Evolutionary conservation across 2,329 filamentous ascomycete genomes (phyloP), one percentile per base, ranked within the genome.

Genomic region (Gremmenia infestans): DNA sequence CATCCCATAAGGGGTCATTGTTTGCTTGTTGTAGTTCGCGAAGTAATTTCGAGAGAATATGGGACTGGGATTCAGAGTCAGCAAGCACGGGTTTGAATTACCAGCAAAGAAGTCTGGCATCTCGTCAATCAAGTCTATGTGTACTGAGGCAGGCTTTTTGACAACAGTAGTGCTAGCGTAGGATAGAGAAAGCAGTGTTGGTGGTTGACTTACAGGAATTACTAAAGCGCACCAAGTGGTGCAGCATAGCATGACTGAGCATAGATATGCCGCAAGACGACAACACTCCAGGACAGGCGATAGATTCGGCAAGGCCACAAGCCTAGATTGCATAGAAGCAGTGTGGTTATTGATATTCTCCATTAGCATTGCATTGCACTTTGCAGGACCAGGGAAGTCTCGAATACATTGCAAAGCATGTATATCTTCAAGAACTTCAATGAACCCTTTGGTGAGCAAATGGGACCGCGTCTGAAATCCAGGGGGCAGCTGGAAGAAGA

Each of bases 321-420:
- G 62, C 35, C 73, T 67, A 0, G 74, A 76, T 39, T 76, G 74
- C 12, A 76, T 72, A 2, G 70, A 76, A 40, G 74, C 74, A 37
- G 67, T 67, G 8, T 76, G 74, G 36, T 73, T 73, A 40, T 76
- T 67, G 23, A 77, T 68, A 8, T 60, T 57, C 42, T 67, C 57
- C 59, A 74, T 71, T 2, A 61, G 57, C 1, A 68, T 48, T 0
- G 50, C 48, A 37, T 72, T 65, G 2, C 61, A 59, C 0, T 4
- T 56, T 0, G 14, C 50, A 28, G 62, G 64, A 28, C 48, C 8
- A 12, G 63, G 8, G 19, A 52, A 43, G 1, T 75, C 68, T 53
- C 74, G 71, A 11, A 75, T 70, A 12, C 68, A 70, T 58, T 75
- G 69, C 12, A 77, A 55, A 7, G 72, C 72, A 55, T 72, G 56